Base-by-base conservation (phyloP, 352 stramenopile species). In the Phytophthora citricola region DNA sequence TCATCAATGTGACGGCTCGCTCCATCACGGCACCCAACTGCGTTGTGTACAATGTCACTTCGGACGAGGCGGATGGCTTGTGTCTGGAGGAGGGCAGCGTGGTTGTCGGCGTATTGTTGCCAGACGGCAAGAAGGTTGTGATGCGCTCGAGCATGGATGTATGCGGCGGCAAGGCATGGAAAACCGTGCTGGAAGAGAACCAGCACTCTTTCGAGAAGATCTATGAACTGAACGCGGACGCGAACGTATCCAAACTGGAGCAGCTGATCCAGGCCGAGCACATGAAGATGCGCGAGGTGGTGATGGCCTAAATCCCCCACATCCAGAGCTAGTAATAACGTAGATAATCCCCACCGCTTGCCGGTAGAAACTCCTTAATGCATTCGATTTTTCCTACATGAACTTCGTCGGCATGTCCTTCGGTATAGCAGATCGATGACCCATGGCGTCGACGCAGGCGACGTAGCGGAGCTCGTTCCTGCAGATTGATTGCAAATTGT, bases 31-130 rank as follows among this genome's bases (percentile, higher is more conserved):
- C 95, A 5, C 92, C 92, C 54, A 92, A 94, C 44, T 97, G 91
- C 60, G 96, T 99, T 26, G 76, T 99, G 53, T 99, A 99, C 87
- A 99, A 99, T 76, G 84, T 99, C 15, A 96, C 98, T 32, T 96
- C 86, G 56, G 92, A 98, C 27, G 85, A 93, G 20, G 77, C 85
- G 4, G 89, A 94, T 5, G 95, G 92, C 1, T 87, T 99, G 51
- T 73, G 93, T n/a, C 78, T 98, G 27, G 89, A 92, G 48, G 91
- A 97, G 48, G 94, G 94, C 67, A 92, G 96, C 39, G 97, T 99
- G 20, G 77, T 98, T 34, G 96, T 98, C 10, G 94, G 95, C 41
- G 96, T 99, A 29, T 86, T 98, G 48, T 72, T 97, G 32, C 89
- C 92, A 15, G 79, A 94, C 67, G 97, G 97, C 54, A 92, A 94